Conservation (phyloP, 129 eudicot species). For the Erigeron canadensis region DNA sequence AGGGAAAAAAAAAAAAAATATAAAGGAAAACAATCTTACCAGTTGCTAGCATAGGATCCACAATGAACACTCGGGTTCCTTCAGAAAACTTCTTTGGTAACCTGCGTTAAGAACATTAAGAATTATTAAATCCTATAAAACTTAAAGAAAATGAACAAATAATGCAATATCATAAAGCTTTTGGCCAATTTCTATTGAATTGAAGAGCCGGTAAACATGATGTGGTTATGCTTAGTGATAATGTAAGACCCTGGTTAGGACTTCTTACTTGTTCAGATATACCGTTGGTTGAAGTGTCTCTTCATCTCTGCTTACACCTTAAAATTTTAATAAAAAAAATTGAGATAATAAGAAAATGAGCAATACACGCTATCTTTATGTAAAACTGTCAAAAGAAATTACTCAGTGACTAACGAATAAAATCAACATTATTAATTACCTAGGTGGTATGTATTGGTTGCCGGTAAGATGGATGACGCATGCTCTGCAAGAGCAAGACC, state of each 20-base stretch:
- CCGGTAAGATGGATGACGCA: slow-evolving; percentile 83
- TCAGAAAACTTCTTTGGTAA: slow-evolving; percentile 73
- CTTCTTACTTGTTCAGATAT: slow-evolving; percentile 86
- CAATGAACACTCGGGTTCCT: slow-evolving; percentile 75
- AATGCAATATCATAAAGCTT: slow-evolving; percentile 11
- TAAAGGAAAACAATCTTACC: slow-evolving; percentile 34
- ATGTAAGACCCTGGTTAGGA: slow-evolving; percentile 5
- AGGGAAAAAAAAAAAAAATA: background rate
- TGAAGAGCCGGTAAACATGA: background rate
- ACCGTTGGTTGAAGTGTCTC: slow-evolving; percentile 87
- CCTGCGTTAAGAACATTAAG: slow-evolving; percentile 39
- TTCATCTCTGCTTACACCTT: slow-evolving; percentile 83
- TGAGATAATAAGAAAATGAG: background rate
- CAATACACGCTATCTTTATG: background rate
- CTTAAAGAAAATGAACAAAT: background rate
- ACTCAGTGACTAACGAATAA: background rate
- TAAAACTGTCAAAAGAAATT: background rate
- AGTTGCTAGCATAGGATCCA: slow-evolving; percentile 99
- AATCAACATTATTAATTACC: slow-evolving; percentile 44
- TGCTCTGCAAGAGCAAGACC: slow-evolving; percentile 99
- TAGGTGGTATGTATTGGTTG: slow-evolving; percentile 79
- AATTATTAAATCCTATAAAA: slow-evolving; percentile 6
- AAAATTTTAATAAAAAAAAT: slow-evolving; percentile 11
- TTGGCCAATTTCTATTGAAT: background rate
- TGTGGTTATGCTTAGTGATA: background rate